These are phyloP conservation scores for Curvularia lunata DNA, from an alignment of 2,329 filamentous ascomycete genomes.

Conservation along the genomic window DNA sequence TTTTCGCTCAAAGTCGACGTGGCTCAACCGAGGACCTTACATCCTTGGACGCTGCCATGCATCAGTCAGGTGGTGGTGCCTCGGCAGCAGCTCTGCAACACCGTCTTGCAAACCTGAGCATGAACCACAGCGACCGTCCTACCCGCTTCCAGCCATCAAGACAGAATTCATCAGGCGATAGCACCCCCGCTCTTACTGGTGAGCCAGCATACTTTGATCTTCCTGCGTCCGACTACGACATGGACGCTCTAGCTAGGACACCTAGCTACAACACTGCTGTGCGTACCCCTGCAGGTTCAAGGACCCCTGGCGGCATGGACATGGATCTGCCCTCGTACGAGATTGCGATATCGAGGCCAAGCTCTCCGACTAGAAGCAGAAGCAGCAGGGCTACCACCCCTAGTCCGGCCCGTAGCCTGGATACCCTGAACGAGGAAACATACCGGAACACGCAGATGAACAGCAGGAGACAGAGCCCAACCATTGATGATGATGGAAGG, in stretches of 20 bases:
- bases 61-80: constrained; percentile 48
- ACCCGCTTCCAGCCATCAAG: constrained; percentile 33
- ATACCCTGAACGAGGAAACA: constrained; percentile 48
- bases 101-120: constrained; percentile 63
- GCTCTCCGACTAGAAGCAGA: constrained; percentile 45
- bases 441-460: constrained; percentile 47
- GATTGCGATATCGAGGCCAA: constrained; percentile 53
- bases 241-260: constrained; percentile 56
- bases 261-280: constrained; percentile 60
- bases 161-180: constrained; percentile 46
- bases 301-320: constrained; percentile 49
- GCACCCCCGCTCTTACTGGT: constrained; percentile 39
- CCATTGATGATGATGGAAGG: constrained; percentile 38
- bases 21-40: constrained; percentile 83
- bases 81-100: constrained; percentile 72
- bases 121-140: constrained; percentile 45
- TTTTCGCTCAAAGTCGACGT: constrained; percentile 71
- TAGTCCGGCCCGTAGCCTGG: constrained; percentile 42
- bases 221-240: constrained; percentile 45
- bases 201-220: constrained; percentile 35
- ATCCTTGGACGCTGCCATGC: constrained; percentile 56
- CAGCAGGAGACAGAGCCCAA: constrained; percentile 33
- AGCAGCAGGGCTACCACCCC: constrained; percentile 42
- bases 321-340: constrained; percentile 54
- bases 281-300: constrained; percentile 51